These are phyloP conservation scores for Yamadazyma blattariae DNA, from an alignment of 1,139 yeast species.

Conservation along the genomic window DNA sequence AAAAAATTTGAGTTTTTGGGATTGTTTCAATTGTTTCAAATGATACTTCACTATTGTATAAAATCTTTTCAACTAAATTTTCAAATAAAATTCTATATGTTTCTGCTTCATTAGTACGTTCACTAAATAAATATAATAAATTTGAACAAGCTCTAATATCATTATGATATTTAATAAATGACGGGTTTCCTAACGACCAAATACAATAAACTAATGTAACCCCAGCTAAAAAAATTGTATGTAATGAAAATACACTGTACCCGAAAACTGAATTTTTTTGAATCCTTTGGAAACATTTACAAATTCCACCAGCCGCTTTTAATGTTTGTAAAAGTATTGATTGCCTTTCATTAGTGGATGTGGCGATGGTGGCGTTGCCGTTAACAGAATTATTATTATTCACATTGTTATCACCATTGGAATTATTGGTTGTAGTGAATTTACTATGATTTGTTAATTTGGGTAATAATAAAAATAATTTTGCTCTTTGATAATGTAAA, in stretches of 20 bases:
- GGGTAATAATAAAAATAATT: slow-evolving; percentile 11
- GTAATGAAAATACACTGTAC: slow-evolving; percentile 20
- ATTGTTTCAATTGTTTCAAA: background rate
- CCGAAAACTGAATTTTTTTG: slow-evolving; percentile 19
- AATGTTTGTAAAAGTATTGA: slow-evolving; percentile 12
- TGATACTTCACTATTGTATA: slow-evolving; percentile 10
- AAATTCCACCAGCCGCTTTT: slow-evolving; percentile 19
- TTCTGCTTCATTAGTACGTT: slow-evolving; percentile 20
- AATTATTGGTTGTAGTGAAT: no score
- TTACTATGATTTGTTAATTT: slow-evolving; percentile 6
- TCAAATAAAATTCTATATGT: slow-evolving; percentile 20
- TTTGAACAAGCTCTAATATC: slow-evolving; percentile 21
- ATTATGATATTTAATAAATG: slow-evolving; percentile 17
- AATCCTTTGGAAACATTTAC: slow-evolving; percentile 16
- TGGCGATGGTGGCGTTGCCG: no score
- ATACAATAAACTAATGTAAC: slow-evolving; percentile 20
- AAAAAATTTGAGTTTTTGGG: background rate
- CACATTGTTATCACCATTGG: no score
- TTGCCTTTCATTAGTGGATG: background rate
- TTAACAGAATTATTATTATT: slow-evolving; percentile 2
- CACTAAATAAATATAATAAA: slow-evolving; percentile 19
- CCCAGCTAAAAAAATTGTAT: slow-evolving; percentile 20
- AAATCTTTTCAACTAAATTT: slow-evolving; percentile 16
- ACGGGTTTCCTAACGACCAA: slow-evolving; percentile 17
- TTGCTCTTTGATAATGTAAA: slow-evolving; percentile 12